These are phyloP conservation scores for Lyophyllum semitale DNA, from an alignment of 768 basidiomycete genomes.

Conservation along the genomic window DNA sequence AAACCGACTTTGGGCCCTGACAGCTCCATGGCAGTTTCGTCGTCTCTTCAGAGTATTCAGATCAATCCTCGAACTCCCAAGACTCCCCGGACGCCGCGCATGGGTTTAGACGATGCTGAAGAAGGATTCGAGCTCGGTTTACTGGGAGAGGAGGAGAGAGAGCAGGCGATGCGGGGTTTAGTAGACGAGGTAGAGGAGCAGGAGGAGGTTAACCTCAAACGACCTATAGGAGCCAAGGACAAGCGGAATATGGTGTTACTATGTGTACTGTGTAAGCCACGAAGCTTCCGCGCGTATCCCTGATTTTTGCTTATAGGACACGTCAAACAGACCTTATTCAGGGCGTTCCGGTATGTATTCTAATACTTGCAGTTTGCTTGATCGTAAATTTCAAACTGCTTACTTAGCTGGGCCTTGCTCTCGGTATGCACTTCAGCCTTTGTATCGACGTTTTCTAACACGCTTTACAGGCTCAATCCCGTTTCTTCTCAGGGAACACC, in stretches of 20 bases:
- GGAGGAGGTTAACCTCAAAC: constrained; percentile 35
- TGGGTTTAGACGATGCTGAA: constrained; percentile 35
- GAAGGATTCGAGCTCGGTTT: constrained; percentile 67
- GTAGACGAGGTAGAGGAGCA: constrained; percentile 44
- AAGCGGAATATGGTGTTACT: constrained; percentile 83
- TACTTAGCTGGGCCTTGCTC: constrained; percentile 78
- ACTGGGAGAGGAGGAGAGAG: constrained; percentile 57
- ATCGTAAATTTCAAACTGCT: constrained; percentile 10
- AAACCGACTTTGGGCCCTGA: constrained; percentile 31
- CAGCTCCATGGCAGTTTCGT: constrained; percentile 53
- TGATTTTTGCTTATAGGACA: constrained; percentile 7
- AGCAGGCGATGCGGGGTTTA: constrained; percentile 44
- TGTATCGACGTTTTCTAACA: background rate
- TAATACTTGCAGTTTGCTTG: constrained; percentile 9
- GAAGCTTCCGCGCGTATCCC: constrained; percentile 2
- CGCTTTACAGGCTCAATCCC: constrained; percentile 79
- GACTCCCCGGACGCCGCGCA: constrained; percentile 40
- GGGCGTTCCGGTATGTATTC: constrained; percentile 78
- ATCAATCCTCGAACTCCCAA: constrained; percentile 58
- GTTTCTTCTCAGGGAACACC: constrained; percentile 91
- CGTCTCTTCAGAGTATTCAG: constrained; percentile 60
- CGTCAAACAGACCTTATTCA: constrained; percentile 67
- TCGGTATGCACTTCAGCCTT: constrained; percentile 50
- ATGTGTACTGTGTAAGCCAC: constrained; percentile 80
- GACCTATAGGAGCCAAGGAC: constrained; percentile 69